Evolutionary conservation across 345 rosid genomes (phyloP).

Genomic region (Cardamine occulta): DNA sequence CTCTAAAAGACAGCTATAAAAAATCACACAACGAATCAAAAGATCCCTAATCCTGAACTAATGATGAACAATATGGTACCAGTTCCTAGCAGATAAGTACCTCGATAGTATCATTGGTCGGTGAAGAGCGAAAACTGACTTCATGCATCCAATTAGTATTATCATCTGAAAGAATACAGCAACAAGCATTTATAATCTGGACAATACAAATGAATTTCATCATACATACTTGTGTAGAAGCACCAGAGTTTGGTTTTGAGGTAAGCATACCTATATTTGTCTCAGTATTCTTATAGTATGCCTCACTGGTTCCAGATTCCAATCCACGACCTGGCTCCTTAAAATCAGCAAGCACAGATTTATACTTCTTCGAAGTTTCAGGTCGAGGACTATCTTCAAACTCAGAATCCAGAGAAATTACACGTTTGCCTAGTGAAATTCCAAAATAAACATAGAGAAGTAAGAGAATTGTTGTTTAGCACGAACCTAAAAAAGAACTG

Average conservation of each 20-base stretch:
- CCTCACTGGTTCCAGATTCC: conserved; percentile 38
- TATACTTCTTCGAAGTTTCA: conserved; percentile 46
- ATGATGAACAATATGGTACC: conserved; percentile 14
- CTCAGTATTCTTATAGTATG: conserved; percentile 18
- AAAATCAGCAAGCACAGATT: conserved; percentile 28
- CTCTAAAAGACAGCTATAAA: background rate
- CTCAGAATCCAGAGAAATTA: conserved; percentile 74
- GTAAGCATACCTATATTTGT: conserved; percentile 26
- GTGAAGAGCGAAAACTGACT: conserved; percentile 38
- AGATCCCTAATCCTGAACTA: background rate
- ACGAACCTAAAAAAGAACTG: background rate
- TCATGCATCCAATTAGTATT: conserved; percentile 42
- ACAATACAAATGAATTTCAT: conserved; percentile 14
- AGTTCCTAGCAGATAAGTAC: conserved; percentile 39
- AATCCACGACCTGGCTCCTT: conserved; percentile 37
- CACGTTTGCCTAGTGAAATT: conserved; percentile 52
- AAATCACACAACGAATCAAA: background rate
- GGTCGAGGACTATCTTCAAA: conserved; percentile 53
- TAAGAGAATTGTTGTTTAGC: background rate
- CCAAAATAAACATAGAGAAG: background rate
- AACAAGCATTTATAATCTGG: background rate
- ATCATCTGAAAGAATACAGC: conserved; percentile 34
- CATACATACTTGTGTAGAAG: background rate
- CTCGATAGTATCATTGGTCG: conserved; percentile 45
- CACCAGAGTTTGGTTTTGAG: background rate